Evolutionary conservation across 129 eudicot species (phyloP), one percentile per base, ranked within the genome.

Genomic region (Escallonia rubra): DNA sequence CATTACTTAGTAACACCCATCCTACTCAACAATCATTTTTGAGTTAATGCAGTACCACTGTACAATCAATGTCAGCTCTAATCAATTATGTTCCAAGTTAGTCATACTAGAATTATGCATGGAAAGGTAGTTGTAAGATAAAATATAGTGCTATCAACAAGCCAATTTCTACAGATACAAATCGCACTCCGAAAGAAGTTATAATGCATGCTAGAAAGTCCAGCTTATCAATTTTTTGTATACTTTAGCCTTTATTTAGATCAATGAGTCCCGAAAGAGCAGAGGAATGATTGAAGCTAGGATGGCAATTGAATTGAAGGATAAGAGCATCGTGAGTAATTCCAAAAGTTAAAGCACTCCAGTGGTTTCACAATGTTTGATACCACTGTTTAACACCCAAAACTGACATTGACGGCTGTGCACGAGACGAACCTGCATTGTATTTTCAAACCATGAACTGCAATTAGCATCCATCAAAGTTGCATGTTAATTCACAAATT

Each of bases 201-300:
- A 84, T 86, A 64, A 75, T 77, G 65, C 88, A 78, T 49, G 86
- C 86, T 42, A 86, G 76, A 49, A 86, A 86, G 47, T 86, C 93
- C 8, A 82, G 74, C 66, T 86, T 86, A 38, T 86, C 93, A 10
- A 86, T 59, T 60, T 80, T 82, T 86, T 86, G 83, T 40, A 86
- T 77, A 10, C 50, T 57, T 60, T 69, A 63, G 57, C 86, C 97
- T 74, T 81, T 86, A 0, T 47, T 63, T 8, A 74, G 69, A 78
- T 90, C 89, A 58, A 90, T 80, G 40, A 83, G 74, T 41, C 85
- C 85, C 3, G 76, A 68, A 48, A 83, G 67, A 12, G 89, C 89
- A 5, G 89, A 83, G 4, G 69, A 48, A 83, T 83, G 50, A 83
- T 76, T 0, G 89, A 76, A 59, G 89, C 85, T 40, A 83, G 73